phyloP scores from a whole-genome alignment of 1,284 basidiomycete species.

The Omphalotus olearius region DNA sequence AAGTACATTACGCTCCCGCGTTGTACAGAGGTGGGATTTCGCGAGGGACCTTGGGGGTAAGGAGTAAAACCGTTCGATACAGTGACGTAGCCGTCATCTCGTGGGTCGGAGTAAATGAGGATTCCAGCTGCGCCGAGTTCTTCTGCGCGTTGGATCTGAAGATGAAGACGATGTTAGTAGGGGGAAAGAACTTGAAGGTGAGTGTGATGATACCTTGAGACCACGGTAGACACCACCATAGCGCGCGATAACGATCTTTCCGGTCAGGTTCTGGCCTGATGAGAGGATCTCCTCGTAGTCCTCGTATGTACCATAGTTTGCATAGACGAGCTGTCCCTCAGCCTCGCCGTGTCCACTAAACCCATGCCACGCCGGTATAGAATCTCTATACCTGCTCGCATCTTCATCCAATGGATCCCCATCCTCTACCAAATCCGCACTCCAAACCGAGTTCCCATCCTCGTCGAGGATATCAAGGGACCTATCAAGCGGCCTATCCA shows the following conservation, averaged over 20 bases:
- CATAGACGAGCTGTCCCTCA: conserved; percentile 73
- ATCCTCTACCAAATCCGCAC: conserved; percentile 67
- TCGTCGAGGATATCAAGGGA: conserved; percentile 56
- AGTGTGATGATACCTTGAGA: conserved; percentile 46
- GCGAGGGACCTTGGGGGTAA: conserved; percentile 86
- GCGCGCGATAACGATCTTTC: conserved; percentile 80
- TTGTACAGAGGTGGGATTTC: conserved; percentile 81
- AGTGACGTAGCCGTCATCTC: conserved; percentile 83
- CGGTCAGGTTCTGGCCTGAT: conserved; percentile 69
- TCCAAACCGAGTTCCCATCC: conserved; percentile 58
- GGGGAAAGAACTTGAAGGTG: neutral
- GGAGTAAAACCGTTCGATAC: conserved; percentile 72
- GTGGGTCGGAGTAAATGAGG: conserved; percentile 85
- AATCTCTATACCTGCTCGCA: conserved; percentile 54
- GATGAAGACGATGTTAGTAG: neutral
- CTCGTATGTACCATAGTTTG: conserved; percentile 75
- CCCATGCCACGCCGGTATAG: conserved; percentile 68
- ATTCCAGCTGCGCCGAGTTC: conserved; percentile 76
- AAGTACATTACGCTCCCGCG: conserved; percentile 87
- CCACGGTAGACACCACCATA: conserved; percentile 86
- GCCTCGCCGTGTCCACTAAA: conserved; percentile 63
- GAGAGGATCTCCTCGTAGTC: conserved; percentile 65
- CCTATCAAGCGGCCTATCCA: conserved; percentile 72
- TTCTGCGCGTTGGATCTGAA: conserved; percentile 56
- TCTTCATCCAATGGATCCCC: conserved; percentile 61